A percentile compares a stretch with the other conserved stretches of the same genome.
These are phyloP conservation scores for Pseudognaphalium luteoalbum DNA, from an alignment of 129 eudicot species.

Conservation along the genomic window DNA sequence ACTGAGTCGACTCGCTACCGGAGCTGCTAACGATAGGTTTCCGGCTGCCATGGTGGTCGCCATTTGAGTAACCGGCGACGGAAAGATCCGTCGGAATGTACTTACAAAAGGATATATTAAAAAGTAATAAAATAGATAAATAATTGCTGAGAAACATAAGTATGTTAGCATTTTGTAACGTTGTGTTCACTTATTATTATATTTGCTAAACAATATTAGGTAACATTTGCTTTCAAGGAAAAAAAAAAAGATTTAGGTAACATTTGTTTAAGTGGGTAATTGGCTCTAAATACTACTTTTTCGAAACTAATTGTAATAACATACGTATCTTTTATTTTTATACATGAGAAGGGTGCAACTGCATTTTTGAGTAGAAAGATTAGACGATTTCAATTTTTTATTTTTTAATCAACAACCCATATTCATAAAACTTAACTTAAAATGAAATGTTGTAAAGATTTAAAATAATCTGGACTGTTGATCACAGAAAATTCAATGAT, in stretches of 20 bases:
- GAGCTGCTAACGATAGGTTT: conserved; percentile 10
- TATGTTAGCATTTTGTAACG: not conserved
- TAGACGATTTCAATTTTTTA: too few relatives aligned
- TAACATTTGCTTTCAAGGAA: too few relatives aligned
- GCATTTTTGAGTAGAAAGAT: too few relatives aligned
- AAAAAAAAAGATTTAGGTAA: not conserved
- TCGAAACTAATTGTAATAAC: too few relatives aligned
- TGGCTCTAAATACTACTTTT: not conserved
- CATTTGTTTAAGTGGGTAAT: not conserved
- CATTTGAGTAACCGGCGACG: conserved; percentile 19
- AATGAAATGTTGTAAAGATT: too few relatives aligned
- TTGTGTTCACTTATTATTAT: not conserved
- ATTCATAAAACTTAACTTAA: too few relatives aligned
- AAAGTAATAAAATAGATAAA: not conserved
- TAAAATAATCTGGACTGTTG: too few relatives aligned
- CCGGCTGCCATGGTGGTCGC: conserved; percentile 25
- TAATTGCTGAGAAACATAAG: not conserved
- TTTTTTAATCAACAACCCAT: too few relatives aligned
- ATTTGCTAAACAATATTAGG: too few relatives aligned
- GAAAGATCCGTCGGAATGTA: not conserved
- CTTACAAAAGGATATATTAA: not conserved
- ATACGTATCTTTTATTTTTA: too few relatives aligned
- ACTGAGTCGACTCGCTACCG: conserved; percentile 40
- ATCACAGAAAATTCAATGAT: too few relatives aligned
- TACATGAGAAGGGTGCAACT: too few relatives aligned